These are phyloP conservation scores for Rutstroemia sp. DNA, from an alignment of 2,329 filamentous ascomycete genomes.

Conservation along the genomic window DNA sequence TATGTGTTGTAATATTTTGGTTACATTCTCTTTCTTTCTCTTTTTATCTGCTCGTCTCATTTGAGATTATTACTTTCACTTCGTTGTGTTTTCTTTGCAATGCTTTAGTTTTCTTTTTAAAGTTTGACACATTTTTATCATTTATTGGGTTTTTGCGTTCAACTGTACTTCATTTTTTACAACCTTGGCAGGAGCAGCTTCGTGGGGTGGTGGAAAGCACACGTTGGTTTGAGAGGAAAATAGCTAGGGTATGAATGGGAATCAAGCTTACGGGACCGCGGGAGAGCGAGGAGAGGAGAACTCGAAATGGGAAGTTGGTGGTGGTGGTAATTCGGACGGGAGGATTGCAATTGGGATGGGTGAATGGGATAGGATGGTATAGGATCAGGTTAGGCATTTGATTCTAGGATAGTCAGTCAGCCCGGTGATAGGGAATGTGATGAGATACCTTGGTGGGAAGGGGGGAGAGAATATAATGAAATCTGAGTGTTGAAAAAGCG, in stretches of 20 bases:
- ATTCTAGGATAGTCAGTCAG: background rate
- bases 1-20: constrained; percentile 6
- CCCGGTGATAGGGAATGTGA: background rate
- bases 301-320: background rate
- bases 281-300: background rate
- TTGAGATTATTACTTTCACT: background rate
- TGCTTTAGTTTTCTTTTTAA: background rate
- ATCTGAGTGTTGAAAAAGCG: no score
- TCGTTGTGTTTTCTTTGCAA: constrained; percentile 1
- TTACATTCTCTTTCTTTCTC: background rate
- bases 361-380: background rate
- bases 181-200: no score
- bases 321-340: background rate
- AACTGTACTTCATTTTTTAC: background rate
- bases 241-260: no score
- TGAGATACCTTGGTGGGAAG: background rate
- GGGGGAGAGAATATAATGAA: no score
- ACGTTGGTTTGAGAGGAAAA: no score
- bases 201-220: no score
- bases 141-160: background rate
- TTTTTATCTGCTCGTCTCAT: background rate
- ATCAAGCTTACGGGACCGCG: no score
- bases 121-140: background rate
- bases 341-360: background rate
- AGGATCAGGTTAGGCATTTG: background rate